These are phyloP conservation scores for Candida nemodendra DNA, from an alignment of 805 yeast species.

Conservation along the genomic window DNA sequence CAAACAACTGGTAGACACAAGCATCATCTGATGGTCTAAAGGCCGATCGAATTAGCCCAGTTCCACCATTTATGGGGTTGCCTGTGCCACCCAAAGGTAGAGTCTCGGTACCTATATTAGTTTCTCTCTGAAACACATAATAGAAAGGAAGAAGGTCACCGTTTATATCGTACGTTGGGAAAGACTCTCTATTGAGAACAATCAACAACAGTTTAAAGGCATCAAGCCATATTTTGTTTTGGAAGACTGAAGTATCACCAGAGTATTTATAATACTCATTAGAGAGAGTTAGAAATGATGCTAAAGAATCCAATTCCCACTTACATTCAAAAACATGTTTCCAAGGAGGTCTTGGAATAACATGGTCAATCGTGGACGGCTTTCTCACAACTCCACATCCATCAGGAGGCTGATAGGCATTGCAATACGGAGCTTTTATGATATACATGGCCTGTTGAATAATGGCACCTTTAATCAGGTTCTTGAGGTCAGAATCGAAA, in stretches of 20 bases:
- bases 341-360: slow-evolving; percentile 71
- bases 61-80: slow-evolving; percentile 70
- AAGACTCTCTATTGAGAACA: slow-evolving; percentile 58
- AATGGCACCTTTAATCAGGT: slow-evolving; percentile 73
- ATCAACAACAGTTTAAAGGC: slow-evolving; percentile 53
- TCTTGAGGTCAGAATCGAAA: slow-evolving; percentile 47
- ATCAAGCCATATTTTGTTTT: slow-evolving; percentile 51
- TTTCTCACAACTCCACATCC: slow-evolving; percentile 47
- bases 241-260: slow-evolving; percentile 45
- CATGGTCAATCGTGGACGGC: slow-evolving; percentile 58
- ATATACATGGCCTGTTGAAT: slow-evolving; percentile 72
- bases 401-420: slow-evolving; percentile 87
- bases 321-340: slow-evolving; percentile 79
- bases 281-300: slow-evolving; percentile 72
- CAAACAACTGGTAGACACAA: slow-evolving; percentile 71
- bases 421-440: slow-evolving; percentile 71
- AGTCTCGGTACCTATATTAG: slow-evolving; percentile 79
- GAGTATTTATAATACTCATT: slow-evolving; percentile 66
- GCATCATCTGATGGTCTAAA: slow-evolving; percentile 91
- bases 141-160: slow-evolving; percentile 49
- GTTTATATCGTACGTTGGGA: slow-evolving; percentile 54
- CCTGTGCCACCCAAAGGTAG: slow-evolving; percentile 77
- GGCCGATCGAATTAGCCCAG: slow-evolving; percentile 77
- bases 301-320: slow-evolving; percentile 83
- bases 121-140: slow-evolving; percentile 71